Evolutionary conservation across 306 rosid species (phyloP), one percentile per base, ranked within the genome.

Genomic region (Styphnolobium japonicum): DNA sequence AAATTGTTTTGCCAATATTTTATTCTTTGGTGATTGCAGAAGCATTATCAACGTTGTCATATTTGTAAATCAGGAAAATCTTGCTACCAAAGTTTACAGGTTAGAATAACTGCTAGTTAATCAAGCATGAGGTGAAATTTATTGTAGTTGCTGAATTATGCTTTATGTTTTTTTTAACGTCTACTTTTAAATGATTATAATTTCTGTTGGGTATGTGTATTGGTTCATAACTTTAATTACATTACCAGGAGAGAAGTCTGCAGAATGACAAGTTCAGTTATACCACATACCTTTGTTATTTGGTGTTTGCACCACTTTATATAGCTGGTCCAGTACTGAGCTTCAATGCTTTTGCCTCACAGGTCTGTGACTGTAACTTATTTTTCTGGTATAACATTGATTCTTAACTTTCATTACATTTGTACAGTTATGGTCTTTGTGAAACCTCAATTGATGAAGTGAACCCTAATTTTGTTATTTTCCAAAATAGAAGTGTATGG

Each of bases 321-420:
- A 89, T 95, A 81, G 89, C 98, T 29, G 98, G 98, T 71, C 98
- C 98, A 71, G 86, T 95, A 56, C 70, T 92, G 80, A 95, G 91
- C 92, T 95, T 91, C 91, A 95, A 95, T 62, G 98, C 98, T 15
- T 95, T 88, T 86, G 97, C 98, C 65, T 88, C 97, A 51, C 98
- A 95, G 98, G 98, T 95, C 22, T 80, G 87, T 80, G 78, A 70
- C 76, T 66, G 21, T 43, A 29, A 25, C 33, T 76, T 84, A 29
- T 43, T 65, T 71, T 65, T 73, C 43, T 21, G 63, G 42, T 64
- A 27, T 53, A 62, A 57, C 72, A 12, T 58, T 36, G 65, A 71
- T 36, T 74, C 67, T 62, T 82, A 63, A 29, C 71, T 36, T 69
- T 64, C 21, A 46, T 75, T 40, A 33, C 45, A 15, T 39, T 73